A percentile compares a stretch with the other conserved stretches of the same genome.
Evolutionary conservation across 2,329 filamentous ascomycete genomes (phyloP).

Genomic region (Cercospora zeina): DNA sequence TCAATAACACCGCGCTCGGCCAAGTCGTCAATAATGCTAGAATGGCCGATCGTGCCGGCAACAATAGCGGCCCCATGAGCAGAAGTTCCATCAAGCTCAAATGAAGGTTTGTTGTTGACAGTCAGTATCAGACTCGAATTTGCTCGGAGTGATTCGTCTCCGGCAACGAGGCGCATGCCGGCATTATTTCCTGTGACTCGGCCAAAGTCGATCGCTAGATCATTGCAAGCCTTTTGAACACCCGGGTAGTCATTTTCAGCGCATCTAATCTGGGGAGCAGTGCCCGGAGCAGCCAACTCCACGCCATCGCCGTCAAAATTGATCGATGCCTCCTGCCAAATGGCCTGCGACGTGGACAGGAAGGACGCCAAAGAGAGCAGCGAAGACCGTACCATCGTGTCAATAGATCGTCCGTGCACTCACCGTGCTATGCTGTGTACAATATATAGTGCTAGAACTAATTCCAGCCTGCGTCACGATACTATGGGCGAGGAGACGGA

Average conservation of each 20-base stretch:
- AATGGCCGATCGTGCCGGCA: conserved; percentile 59
- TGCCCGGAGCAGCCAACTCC: background rate
- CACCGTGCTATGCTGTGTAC: background rate
- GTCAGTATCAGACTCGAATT: conserved; percentile 48
- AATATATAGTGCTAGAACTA: background rate
- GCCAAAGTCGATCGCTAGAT: conserved; percentile 68
- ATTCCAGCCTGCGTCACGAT: background rate
- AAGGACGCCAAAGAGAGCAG: background rate
- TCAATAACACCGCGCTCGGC: conserved; percentile 59
- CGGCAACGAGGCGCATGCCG: background rate
- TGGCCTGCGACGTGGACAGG: background rate
- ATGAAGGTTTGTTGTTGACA: conserved; percentile 44
- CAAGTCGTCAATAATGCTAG: conserved; percentile 61
- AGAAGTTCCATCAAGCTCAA: conserved; percentile 35
- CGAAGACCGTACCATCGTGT: background rate
- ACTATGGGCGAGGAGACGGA: background rate
- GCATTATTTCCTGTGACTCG: conserved; percentile 55
- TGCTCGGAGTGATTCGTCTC: conserved; percentile 60
- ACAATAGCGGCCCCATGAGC: conserved; percentile 57
- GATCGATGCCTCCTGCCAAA: conserved; percentile 2
- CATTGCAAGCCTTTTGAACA: conserved; percentile 66
- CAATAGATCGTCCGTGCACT: background rate
- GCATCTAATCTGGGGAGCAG: background rate
- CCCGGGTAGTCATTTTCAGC: conserved; percentile 62
- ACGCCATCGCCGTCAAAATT: background rate